These are phyloP conservation scores for Fusarium odoratissimum DNA, from an alignment of 2,329 filamentous ascomycete genomes.

Conservation along the genomic window DNA sequence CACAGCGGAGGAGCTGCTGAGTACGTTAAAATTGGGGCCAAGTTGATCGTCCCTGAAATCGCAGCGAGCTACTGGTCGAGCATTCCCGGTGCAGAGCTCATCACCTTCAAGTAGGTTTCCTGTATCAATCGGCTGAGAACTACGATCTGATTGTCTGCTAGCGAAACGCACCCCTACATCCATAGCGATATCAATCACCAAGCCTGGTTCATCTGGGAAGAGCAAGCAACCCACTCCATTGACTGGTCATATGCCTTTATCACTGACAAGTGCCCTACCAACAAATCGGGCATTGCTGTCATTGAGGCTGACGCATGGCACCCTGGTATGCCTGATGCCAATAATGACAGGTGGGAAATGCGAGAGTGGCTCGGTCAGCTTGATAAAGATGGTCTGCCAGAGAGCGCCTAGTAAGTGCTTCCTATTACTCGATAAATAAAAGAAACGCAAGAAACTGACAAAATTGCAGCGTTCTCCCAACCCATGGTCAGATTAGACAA, in stretches of 20 bases:
- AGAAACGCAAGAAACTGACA: not conserved
- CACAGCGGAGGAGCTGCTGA: not conserved
- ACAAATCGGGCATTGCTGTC: not conserved
- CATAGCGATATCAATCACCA: not conserved
- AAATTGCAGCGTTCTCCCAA: not conserved
- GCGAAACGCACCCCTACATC: not conserved
- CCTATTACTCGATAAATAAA: not conserved
- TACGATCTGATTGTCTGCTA: accelerated
- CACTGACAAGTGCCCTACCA: not conserved
- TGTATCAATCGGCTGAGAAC: accelerated
- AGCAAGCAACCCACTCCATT: not conserved
- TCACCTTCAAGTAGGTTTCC: not conserved
- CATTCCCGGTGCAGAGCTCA: not conserved
- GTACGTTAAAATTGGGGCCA: not conserved
- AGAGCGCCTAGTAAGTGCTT: too few species aligned
- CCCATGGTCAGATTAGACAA: not conserved
- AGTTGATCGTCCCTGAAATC: not conserved
- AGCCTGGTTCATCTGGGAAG: not conserved
- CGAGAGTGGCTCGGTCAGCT: not conserved
- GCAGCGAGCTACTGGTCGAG: not conserved
- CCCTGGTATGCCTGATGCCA: not conserved
- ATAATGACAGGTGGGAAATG: not conserved
- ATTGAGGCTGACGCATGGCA: not conserved
- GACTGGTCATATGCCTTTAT: not conserved
- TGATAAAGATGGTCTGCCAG: too few species aligned